Base-by-base conservation (phyloP, 2,329 filamentous ascomycete species). In the Alternaria burnsii region DNA sequence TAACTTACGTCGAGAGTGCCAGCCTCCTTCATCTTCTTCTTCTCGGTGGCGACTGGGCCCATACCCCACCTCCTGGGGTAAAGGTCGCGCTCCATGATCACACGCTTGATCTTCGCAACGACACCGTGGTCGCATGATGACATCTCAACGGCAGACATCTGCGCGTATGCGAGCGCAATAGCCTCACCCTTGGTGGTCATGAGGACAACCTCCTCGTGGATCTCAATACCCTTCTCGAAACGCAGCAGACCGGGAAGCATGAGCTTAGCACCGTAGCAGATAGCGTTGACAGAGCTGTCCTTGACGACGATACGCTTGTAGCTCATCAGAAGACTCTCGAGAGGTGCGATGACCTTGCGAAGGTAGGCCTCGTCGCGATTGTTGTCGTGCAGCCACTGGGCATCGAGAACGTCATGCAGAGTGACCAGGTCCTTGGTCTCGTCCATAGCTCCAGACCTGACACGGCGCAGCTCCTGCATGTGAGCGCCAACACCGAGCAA, bases 181-280 rank as follows among this genome's bases (percentile, higher is more conserved):
- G 95, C 95, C 84, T 99, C 95, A 74, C 95, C 95, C 87, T 99
- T 99, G 76, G 95, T 98, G 59, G 95, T 98, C 90, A 99, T 98
- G 62, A 99, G 85, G 38, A 99, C 93, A 75, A 98, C 90, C 83
- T 99, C 95, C 80, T 99, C 95, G 78, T 97, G 90, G 65, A 95
- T 88, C 81, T 98, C 93, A 78, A 98, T 97, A 65, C 88, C 92
- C 71, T 90, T 84, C 85, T 97, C 94, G 79, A 97, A 98, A 78
- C 95, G 89, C 66, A 99, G 83, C 56, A 99, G 87, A 83, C 95
- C 95, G 50, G 95, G 95, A 82, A 98, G 91, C 95, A 98, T 99
- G 67, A 99, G 89, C 86, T 98, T 98, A 48, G 95, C 95, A 82
- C 95, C 95, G 80, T 98, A 98, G 87, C 94, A 97, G 59, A 99